Base-by-base conservation (phyloP, 1,284 basidiomycete species). In the Heterobasidion occidentale region DNA sequence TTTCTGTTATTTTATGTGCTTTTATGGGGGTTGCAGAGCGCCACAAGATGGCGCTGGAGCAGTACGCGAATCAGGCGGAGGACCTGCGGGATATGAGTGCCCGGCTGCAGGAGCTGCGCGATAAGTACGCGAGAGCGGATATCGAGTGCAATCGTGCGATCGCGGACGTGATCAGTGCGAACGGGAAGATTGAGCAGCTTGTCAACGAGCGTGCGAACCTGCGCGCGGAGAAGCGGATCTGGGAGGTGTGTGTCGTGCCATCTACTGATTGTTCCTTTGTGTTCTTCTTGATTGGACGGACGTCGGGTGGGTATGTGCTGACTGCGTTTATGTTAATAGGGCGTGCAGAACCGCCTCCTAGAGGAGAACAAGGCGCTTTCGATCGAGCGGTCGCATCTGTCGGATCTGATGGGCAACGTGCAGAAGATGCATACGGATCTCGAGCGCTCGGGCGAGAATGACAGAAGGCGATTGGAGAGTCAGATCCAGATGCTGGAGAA, bases 361-460 rank as follows among this genome's bases (percentile, higher is more conserved):
- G 87, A 93, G 52, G 94, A 98, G 71, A 94, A 96, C 70, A 84
- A 83, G 64, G 79, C 76, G 1, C 76, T 97, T 1, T 76, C 87
- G 7, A 76, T 86, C 61, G 94, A 98, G 67, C 85, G 92, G 9
- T 85, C 90, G 5, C 87, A 88, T 59, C 76, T 98, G 9, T 85
- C 90, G 17, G 90, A 94, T 66, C 77, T 97, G 17, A 90, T 97
- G 79, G 76, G 81, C 27, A 95, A 90, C 64, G 85, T 95, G 34
- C 91, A 93, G 70, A 87, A 82, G 64, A 93, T 98, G 84, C 90
- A 93, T 64, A 82, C 81, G 56, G 94, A 97, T 65, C 77, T 92
- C 14, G 93, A 96, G 65, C 80, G 84, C 44, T 88, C 88, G 0
- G 84, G 86, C 9, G 83, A 86, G 63, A 94, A 92, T 59, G 89